Percentiles rank a stretch among this genome's conserved stretches.
Conservation (phyloP, 2,329 filamentous ascomycete species). For the Leptographium galeiforme region DNA sequence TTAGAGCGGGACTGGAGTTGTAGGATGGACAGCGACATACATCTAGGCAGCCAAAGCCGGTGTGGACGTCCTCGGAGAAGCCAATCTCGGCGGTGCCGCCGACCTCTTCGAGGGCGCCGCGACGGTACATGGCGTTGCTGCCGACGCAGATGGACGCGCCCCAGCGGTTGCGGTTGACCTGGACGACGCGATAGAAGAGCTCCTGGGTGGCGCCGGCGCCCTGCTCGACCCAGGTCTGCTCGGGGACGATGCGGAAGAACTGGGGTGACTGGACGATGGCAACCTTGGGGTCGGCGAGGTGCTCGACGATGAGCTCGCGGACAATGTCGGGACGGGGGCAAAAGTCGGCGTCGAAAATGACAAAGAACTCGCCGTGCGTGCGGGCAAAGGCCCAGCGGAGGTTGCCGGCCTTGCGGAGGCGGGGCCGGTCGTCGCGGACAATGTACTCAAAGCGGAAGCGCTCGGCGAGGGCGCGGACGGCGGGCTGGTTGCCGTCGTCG, state of each 20-base stretch:
- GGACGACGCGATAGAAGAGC: constrained; percentile 5
- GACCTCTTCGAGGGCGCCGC: constrained; percentile 2
- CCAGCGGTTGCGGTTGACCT: constrained; percentile 6
- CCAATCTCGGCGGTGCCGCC: constrained; percentile 5
- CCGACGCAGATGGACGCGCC: constrained; percentile 6
- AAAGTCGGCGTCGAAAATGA: constrained; percentile 5
- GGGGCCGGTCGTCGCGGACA: constrained; percentile 2
- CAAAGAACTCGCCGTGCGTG: constrained; percentile 1
- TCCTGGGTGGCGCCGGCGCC: constrained; percentile 5
- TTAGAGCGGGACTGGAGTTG: not conserved
- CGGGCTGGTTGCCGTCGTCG: constrained; percentile 1
- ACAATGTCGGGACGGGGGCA: constrained; percentile 3
- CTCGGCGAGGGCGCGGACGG: not conserved
- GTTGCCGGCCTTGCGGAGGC: constrained; percentile 4
- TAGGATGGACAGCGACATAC: not conserved
- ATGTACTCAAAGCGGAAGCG: constrained; percentile 1
- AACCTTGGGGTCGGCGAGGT: not conserved
- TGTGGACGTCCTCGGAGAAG: constrained; percentile 5
- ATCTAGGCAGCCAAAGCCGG: not conserved
- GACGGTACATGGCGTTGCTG: constrained; percentile 4
- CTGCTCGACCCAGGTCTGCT: constrained; percentile 6
- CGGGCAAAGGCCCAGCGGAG: constrained; percentile 4
- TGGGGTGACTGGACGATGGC: constrained; percentile 6
- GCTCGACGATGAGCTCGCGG: constrained; percentile 1
- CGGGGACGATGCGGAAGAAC: constrained; percentile 1